These are phyloP conservation scores for Saussurea involucrata DNA, from an alignment of 129 eudicot genomes.

Conservation along the genomic window DNA sequence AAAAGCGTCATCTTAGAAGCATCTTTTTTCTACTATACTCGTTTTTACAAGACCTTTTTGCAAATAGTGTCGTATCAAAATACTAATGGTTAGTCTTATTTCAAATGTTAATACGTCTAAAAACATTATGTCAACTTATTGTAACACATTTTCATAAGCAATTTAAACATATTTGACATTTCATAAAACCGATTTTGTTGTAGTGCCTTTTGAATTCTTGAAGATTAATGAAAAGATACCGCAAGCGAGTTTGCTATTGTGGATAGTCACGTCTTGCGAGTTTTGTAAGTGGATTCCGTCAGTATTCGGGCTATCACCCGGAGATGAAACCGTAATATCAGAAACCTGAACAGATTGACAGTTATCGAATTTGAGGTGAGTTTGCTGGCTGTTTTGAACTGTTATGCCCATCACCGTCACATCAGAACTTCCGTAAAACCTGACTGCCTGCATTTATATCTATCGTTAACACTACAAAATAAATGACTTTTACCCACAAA, in stretches of 20 bases:
- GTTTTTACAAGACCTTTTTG: no score
- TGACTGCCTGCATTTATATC: conserved; percentile 45
- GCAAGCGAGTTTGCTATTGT: conserved; percentile 47
- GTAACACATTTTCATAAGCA: background rate
- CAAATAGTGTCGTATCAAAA: background rate
- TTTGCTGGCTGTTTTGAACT: conserved; percentile 65
- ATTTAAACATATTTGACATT: background rate
- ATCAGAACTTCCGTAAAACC: conserved; percentile 58
- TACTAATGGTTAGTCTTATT: no score
- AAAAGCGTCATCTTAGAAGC: background rate
- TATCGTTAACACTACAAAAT: no score
- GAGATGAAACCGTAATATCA: conserved; percentile 50
- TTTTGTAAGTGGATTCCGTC: conserved; percentile 86
- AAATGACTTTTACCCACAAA: no score
- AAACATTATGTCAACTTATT: background rate
- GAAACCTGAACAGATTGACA: conserved; percentile 60
- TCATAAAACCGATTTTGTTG: background rate
- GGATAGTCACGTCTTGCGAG: conserved; percentile 60
- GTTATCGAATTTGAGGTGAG: conserved; percentile 66
- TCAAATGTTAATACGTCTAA: background rate
- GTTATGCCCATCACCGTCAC: conserved; percentile 62
- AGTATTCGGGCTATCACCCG: conserved; percentile 79
- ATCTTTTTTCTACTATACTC: no score
- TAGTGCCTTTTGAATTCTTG: background rate
- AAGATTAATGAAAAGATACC: conserved; percentile 33